These are phyloP conservation scores for Talaromyces proteolyticus DNA, from an alignment of 495 filamentous ascomycete species.

Conservation along the genomic window DNA sequence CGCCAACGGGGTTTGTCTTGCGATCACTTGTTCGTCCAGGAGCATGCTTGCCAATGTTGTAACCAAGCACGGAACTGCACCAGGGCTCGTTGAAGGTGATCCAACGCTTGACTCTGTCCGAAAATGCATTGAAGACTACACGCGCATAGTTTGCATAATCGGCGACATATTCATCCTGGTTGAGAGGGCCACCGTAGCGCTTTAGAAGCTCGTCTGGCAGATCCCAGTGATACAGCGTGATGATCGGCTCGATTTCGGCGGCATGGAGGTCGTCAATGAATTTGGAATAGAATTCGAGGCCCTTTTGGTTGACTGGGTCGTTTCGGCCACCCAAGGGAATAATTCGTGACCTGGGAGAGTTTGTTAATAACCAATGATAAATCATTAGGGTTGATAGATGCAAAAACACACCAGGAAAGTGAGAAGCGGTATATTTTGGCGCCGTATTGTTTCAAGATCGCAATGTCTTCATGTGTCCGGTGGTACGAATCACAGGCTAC, in stretches of 20 bases:
- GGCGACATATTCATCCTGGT: conserved; percentile 45
- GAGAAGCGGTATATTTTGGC: conserved; percentile 70
- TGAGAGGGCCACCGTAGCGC: conserved; percentile 44
- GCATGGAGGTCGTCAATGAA: conserved; percentile 45
- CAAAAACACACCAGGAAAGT: conserved; percentile 62
- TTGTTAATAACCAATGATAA: neutral
- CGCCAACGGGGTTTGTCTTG: conserved; percentile 38
- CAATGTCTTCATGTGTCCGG: conserved; percentile 67
- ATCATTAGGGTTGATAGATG: conserved; percentile 8
- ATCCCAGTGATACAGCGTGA: conserved; percentile 52
- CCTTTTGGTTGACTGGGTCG: conserved; percentile 40
- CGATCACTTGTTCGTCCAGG: conserved; percentile 46
- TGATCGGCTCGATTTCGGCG: conserved; percentile 42
- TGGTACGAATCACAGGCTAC: conserved; percentile 76
- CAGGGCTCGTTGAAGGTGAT: conserved; percentile 54
- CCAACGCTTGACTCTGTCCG: conserved; percentile 48
- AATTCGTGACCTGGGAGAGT: conserved; percentile 51
- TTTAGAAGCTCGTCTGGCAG: conserved; percentile 45
- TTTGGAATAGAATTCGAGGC: conserved; percentile 40
- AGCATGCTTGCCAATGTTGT: conserved; percentile 44
- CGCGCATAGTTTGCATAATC: conserved; percentile 48
- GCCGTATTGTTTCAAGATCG: conserved; percentile 57
- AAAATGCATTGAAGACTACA: conserved; percentile 36
- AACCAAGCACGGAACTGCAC: conserved; percentile 46
- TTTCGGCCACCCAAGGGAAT: conserved; percentile 54